Conservation (phyloP, 2,329 filamentous ascomycete species). For the Aspergillus bombycis region DNA sequence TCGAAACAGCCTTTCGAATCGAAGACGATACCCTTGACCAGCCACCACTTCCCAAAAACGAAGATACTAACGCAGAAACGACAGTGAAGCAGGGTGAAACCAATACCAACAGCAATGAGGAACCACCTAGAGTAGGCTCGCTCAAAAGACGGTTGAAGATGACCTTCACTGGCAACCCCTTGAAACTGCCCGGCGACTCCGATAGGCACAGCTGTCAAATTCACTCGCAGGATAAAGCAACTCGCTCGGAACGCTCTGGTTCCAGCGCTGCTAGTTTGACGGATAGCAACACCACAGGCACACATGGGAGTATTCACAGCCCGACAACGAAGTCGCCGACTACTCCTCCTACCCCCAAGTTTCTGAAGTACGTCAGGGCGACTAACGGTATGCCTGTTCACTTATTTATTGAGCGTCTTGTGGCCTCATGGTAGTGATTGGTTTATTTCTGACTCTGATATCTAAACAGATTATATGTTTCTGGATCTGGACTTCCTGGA, state of each 20-base stretch:
- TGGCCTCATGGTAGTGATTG: neutral
- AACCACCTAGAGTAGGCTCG: neutral
- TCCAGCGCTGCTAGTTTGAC: slow-evolving; percentile 6
- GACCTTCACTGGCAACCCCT: slow-evolving; percentile 6
- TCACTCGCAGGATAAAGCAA: slow-evolving; percentile 2
- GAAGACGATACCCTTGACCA: slow-evolving; percentile 3
- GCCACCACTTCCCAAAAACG: neutral
- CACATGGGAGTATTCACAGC: slow-evolving; percentile 3
- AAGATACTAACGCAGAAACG: neutral
- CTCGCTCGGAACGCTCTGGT: slow-evolving; percentile 5
- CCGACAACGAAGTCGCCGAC: neutral
- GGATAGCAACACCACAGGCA: neutral
- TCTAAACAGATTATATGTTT: slow-evolving; percentile 16
- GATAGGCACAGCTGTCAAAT: slow-evolving; percentile 8
- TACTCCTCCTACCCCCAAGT: neutral
- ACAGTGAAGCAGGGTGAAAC: neutral
- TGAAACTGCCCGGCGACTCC: neutral
- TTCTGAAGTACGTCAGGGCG: slow-evolving; percentile 15
- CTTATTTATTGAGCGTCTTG: too few relatives aligned
- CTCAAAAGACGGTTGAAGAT: slow-evolving; percentile 6
- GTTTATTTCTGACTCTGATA: neutral
- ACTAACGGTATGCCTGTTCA: slow-evolving; percentile 9
- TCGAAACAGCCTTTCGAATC: slow-evolving; percentile 10
- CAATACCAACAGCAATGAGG: neutral
- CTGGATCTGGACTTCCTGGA: slow-evolving; percentile 16